phyloP scores from a whole-genome alignment of 2,329 filamentous ascomycete genomes.

The Xylariaceae sp. region DNA sequence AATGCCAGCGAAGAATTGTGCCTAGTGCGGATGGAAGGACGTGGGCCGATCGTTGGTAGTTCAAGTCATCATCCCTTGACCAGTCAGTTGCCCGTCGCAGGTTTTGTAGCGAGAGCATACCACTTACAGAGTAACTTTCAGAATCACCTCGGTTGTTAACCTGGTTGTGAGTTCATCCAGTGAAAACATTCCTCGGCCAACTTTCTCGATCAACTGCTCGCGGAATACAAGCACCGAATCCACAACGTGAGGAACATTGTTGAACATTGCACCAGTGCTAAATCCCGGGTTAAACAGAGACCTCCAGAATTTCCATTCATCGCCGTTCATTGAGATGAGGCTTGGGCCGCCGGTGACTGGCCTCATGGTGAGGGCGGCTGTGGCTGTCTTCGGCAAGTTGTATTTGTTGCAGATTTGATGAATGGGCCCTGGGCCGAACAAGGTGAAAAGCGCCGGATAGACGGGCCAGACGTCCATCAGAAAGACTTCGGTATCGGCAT shows the following conservation, averaged over 20 bases:
- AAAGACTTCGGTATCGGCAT: slow-evolving; percentile 7
- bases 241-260: slow-evolving; percentile 3
- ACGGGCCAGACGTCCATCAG: slow-evolving; percentile 10
- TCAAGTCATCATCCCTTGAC: slow-evolving; percentile 4
- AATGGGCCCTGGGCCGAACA: slow-evolving; percentile 6
- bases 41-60: slow-evolving; percentile 3
- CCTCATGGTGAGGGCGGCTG: slow-evolving; percentile 1
- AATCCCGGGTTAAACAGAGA: slow-evolving; percentile 5
- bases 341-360: slow-evolving; percentile 2
- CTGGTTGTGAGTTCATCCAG: slow-evolving; percentile 8
- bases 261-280: slow-evolving; percentile 2
- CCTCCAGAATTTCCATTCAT: slow-evolving; percentile 5
- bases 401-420: slow-evolving; percentile 7
- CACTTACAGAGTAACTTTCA: slow-evolving; percentile 8
- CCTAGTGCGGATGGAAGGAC: slow-evolving; percentile 5
- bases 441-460: slow-evolving; percentile 7
- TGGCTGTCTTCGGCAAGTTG: slow-evolving; percentile 7
- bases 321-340: slow-evolving; percentile 4
- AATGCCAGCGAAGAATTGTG: slow-evolving; percentile 6
- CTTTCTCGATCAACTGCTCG: slow-evolving; percentile 4
- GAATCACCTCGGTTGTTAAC: slow-evolving; percentile 6
- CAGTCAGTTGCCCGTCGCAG: neutral
- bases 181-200: slow-evolving; percentile 3
- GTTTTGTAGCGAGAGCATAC: neutral
- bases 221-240: slow-evolving; percentile 3